Conservation (phyloP, 2,329 filamentous ascomycete species). For the Exserohilum rostratum region DNA sequence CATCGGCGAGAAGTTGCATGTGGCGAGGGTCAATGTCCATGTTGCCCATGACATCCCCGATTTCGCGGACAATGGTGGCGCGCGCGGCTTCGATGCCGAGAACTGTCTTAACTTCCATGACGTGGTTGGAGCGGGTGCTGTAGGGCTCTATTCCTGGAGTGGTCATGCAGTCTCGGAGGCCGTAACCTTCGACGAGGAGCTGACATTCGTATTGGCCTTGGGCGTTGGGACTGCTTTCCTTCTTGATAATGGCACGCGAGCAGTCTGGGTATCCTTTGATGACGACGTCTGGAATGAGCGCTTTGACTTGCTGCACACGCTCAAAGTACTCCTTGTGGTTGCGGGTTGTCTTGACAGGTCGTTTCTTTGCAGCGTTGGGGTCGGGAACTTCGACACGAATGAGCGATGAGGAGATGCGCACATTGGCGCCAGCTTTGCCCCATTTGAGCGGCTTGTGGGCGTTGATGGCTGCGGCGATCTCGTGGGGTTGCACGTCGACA, state of each 20-base stretch:
- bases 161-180: constrained; percentile 85
- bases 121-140: constrained; percentile 76
- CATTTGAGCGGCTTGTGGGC: constrained; percentile 84
- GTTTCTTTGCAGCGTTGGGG: constrained; percentile 35
- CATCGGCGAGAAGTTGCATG: constrained; percentile 95
- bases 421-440: constrained; percentile 66
- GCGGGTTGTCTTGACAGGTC: constrained; percentile 37
- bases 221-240: constrained; percentile 70
- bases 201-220: constrained; percentile 63
- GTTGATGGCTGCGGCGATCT: constrained; percentile 79
- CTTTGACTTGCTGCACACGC: constrained; percentile 83
- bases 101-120: constrained; percentile 86
- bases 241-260: constrained; percentile 85
- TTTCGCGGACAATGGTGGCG: constrained; percentile 86
- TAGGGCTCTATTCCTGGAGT: constrained; percentile 88
- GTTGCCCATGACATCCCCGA: constrained; percentile 83
- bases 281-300: constrained; percentile 78
- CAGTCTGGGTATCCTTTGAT: constrained; percentile 90
- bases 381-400: constrained; percentile 76
- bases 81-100: constrained; percentile 95
- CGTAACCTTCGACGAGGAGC: constrained; percentile 90
- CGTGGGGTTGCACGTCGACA: constrained; percentile 73
- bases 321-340: constrained; percentile 69
- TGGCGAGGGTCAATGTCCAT: constrained; percentile 98
- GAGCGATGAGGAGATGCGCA: constrained; percentile 47